Base-by-base conservation (phyloP, 805 yeast species). In the Zygosaccharomyces bailii region DNA sequence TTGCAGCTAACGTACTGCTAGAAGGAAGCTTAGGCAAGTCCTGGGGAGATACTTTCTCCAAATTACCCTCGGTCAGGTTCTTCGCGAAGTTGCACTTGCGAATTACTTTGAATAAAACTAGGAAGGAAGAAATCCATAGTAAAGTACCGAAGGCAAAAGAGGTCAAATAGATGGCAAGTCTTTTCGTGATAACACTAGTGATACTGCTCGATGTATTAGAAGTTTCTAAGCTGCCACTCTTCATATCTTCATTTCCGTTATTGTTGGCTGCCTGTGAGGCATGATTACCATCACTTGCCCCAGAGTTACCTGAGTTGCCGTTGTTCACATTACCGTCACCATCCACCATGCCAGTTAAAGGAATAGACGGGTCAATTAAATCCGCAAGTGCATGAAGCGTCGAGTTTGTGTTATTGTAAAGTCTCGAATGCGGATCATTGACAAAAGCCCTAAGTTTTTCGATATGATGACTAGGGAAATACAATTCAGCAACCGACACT, bases 401-500 rank as follows among this genome's bases (percentile, higher is more conserved):
- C 1, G 72, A 53, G 56, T 78, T 77, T 14, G 82, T 73, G 63
- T 83, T 81, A 39, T 69, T 49, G 67, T 85, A 90, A 37, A 91
- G 61, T 23, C 53, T 51, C 0, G 96, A 86, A n/a, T 69, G 54
- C 0, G 72, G 51, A 45, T 80, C 67, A 40, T 70, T 66, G 32
- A 90, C 63, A 34, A 70, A 64, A 16, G 64, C 66, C 50, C 77
- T 77, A 51, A 90, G 72, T 0, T 69, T 61, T 1, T 61, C 52
- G 13, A 84, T 75, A 18, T 73, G 65, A 5, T 63, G 62, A 9
- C 65, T 58, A n/a, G 95, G 95, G 67, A 87, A 82, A 61, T 84
- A 86, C 44, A 87, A 82, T 60, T 83, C 84, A 4, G 96, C 97
- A 46, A 89, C 84, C 0, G 97, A 84, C 44, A 86, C 86, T 51